phyloP scores from a whole-genome alignment of 2,329 filamentous ascomycete species.

The Onygenales sp. region DNA sequence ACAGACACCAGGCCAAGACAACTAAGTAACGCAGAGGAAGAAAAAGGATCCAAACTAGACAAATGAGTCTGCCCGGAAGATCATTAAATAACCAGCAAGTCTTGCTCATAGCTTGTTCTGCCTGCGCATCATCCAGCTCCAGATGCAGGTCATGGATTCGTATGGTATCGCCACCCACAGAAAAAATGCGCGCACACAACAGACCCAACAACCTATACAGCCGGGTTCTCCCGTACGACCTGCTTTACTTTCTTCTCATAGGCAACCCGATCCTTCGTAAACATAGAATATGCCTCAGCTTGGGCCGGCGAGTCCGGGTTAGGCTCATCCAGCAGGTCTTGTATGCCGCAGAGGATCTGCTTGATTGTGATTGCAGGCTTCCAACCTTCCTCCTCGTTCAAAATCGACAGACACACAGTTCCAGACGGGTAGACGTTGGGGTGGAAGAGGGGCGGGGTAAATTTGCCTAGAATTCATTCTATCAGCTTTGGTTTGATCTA shows the following conservation, averaged over 20 bases:
- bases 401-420: slow-evolving; percentile 90
- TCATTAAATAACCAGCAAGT: too few relatives aligned
- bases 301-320: slow-evolving; percentile 96
- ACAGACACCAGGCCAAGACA: too few relatives aligned
- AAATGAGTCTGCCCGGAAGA: too few relatives aligned
- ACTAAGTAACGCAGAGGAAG: too few relatives aligned
- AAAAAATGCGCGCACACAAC: background rate
- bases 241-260: slow-evolving; percentile 84
- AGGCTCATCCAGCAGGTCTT: slow-evolving; percentile 89
- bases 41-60: too few relatives aligned
- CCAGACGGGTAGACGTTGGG: slow-evolving; percentile 98
- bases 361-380: slow-evolving; percentile 98
- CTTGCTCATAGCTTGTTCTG: too few relatives aligned
- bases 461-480: slow-evolving; percentile 61
- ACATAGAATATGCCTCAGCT: slow-evolving; percentile 94
- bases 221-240: slow-evolving; percentile 82
- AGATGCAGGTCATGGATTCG: too few relatives aligned
- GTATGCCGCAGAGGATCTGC: slow-evolving; percentile 91
- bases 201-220: slow-evolving; percentile 42
- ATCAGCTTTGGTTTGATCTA: background rate
- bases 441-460: slow-evolving; percentile 89
- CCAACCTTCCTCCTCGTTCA: slow-evolving; percentile 98
- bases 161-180: background rate
- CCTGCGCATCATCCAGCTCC: too few relatives aligned
- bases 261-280: slow-evolving; percentile 64